Evolutionary conservation across 1,284 basidiomycete genomes (phyloP), one percentile per base, ranked within the genome.

Genomic region (Leccinum subspadiceum): DNA sequence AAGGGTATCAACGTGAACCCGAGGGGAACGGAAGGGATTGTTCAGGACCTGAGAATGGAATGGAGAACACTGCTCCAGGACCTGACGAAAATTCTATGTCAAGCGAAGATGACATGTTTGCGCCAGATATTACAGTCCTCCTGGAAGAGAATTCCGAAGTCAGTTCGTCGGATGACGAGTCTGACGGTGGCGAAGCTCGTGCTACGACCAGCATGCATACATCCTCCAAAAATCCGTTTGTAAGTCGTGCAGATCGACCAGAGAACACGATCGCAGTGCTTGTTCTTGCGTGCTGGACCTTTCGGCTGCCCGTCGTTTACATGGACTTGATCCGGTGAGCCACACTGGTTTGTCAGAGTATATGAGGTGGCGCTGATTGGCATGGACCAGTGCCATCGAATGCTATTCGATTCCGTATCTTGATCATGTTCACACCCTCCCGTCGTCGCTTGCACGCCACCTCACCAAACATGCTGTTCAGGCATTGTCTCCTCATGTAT

Each of bases 381-480:
- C 31, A 13, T 46, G 41, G 49, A 59, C 10, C 37, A 93, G 91
- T 56, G 75, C 87, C 58, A 85, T 95, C 51, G 88, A 93, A 65
- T 77, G 77, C 22, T 88, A 90, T 68, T 78, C 85, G 33, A 78
- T 98, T 41, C 94, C 94, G 0, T 97, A 94, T 75, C 79, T 98
- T 52, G 89, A 95, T 66, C 83, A 86, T 37, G 74, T 86, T 29
- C 81, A 84, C 15, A 70, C 84, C 35, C 76, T 97, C 2, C 92
- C 94, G 0, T 63, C 68, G 17, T 78, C 79, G 5, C 84, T 96
- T 81, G 79, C 80, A 3, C 70, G 73, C 37, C 90, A 91, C 73
- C 81, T 97, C 60, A 89, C 86, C 26, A 86, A 85, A 71, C 81
- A 89, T 60, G 83, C 80, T 46, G 75, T 80, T 35, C 81, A 82